phyloP scores from a whole-genome alignment of 1,139 yeast species.

The Geotrichum candidum region DNA sequence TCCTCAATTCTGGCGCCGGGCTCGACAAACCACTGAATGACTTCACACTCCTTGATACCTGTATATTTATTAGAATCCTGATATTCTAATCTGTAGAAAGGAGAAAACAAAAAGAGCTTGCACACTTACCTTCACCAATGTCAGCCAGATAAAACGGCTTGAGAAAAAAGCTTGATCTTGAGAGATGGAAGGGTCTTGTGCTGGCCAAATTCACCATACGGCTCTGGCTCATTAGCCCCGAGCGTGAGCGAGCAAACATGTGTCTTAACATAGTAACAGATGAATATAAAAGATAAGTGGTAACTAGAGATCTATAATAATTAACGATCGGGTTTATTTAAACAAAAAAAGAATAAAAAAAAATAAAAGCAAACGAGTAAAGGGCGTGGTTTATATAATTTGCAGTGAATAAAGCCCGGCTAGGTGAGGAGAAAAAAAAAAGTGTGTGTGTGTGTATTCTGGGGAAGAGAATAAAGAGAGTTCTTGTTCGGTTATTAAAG shows the following conservation, averaged over 20 bases:
- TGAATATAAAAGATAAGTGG: background rate
- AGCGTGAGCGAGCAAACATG: background rate
- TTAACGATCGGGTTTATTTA: background rate
- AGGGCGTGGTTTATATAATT: background rate
- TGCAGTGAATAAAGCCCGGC: background rate
- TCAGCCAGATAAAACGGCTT: constrained; percentile 35
- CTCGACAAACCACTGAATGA: constrained; percentile 37
- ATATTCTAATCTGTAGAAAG: background rate
- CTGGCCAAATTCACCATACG: background rate
- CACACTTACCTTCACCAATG: constrained; percentile 32
- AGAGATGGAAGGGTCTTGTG: constrained; percentile 4
- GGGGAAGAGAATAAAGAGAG: background rate
- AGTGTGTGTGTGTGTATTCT: background rate
- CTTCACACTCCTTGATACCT: constrained; percentile 35
- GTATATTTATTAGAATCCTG: background rate
- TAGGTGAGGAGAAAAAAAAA: background rate
- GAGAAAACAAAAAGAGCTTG: background rate
- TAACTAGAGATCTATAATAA: background rate
- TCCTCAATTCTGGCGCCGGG: constrained; percentile 36
- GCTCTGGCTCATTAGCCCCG: background rate
- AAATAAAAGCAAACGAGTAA: background rate
- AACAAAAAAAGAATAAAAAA: background rate
- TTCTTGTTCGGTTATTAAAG: background rate
- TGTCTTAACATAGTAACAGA: background rate
- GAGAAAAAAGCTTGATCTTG: constrained; percentile 9